Percentiles rank a stretch among this genome's conserved stretches.
phyloP scores from a whole-genome alignment of 305 asterid genomes.

The Rubia tinctorum region DNA sequence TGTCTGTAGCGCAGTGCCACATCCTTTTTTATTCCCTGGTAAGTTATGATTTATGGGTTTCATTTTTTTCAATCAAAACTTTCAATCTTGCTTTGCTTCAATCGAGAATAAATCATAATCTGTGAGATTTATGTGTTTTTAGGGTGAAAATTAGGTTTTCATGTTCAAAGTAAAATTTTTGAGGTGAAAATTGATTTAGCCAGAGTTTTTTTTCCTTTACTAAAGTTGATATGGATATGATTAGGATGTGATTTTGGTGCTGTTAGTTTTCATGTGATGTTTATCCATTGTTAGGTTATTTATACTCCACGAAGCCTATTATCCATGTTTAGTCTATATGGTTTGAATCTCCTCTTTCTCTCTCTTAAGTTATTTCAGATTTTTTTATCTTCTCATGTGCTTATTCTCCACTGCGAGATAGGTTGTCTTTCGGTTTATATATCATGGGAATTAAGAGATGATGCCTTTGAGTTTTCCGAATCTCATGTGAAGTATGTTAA shows the following conservation, averaged over 20 bases:
- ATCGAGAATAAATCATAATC: neutral
- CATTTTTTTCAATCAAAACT: neutral
- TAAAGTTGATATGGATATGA: conserved; percentile 19
- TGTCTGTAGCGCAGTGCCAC: conserved; percentile 1
- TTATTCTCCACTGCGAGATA: conserved; percentile 33
- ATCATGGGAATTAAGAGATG: conserved; percentile 63
- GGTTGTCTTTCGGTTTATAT: conserved; percentile 86
- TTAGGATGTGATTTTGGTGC: conserved; percentile 4
- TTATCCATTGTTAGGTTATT: too few relatives aligned
- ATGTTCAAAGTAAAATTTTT: neutral
- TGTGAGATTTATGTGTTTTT: neutral
- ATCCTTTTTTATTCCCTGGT: conserved; percentile 48
- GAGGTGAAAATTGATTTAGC: conserved; percentile 30
- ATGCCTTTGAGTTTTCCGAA: conserved; percentile 42
- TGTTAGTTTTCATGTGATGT: too few relatives aligned
- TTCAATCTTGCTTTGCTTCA: neutral
- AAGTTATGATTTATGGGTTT: conserved; percentile 16
- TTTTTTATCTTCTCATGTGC: conserved; percentile 5
- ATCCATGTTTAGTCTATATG: conserved; percentile 50
- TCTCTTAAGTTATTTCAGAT: conserved; percentile 15
- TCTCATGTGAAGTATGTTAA: conserved; percentile 63
- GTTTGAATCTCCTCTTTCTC: conserved; percentile 24
- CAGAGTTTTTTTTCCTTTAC: neutral
- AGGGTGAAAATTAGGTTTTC: neutral
- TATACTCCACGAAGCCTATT: too few relatives aligned